A percentile compares a stretch with the other conserved stretches of the same genome.
Conservation (phyloP, 2,329 filamentous ascomycete genomes). For the Xylaria polymorpha region DNA sequence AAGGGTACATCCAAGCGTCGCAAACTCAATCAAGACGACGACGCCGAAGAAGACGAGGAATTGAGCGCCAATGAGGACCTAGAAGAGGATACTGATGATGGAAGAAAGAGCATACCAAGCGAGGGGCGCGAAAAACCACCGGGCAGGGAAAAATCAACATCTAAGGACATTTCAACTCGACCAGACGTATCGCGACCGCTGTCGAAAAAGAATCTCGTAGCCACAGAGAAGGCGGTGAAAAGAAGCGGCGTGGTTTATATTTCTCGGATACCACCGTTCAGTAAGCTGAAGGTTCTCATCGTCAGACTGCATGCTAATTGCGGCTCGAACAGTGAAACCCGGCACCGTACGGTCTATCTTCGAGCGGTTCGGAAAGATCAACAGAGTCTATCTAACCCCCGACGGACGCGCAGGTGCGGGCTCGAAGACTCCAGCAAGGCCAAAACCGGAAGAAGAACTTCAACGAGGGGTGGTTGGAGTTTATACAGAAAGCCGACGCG, state of each 20-base stretch:
- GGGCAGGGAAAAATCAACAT: slow-evolving; percentile 41
- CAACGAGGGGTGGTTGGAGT: slow-evolving; percentile 89
- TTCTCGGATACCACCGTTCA: slow-evolving; percentile 86
- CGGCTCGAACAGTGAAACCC: slow-evolving; percentile 65
- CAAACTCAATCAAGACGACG: slow-evolving; percentile 47
- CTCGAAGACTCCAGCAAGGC: slow-evolving; percentile 74
- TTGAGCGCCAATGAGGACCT: slow-evolving; percentile 49
- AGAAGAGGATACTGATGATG: slow-evolving; percentile 37
- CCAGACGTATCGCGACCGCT: slow-evolving; percentile 66
- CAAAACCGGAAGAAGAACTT: slow-evolving; percentile 88
- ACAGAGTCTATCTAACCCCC: slow-evolving; percentile 52
- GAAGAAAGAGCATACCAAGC: slow-evolving; percentile 40
- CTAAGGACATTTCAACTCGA: slow-evolving; percentile 53
- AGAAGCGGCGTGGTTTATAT: slow-evolving; percentile 86
- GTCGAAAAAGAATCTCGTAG: slow-evolving; percentile 75
- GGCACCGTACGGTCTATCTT: slow-evolving; percentile 57
- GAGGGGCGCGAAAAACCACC: slow-evolving; percentile 37
- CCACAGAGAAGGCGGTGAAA: slow-evolving; percentile 71
- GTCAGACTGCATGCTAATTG: background rate
- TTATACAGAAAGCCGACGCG: slow-evolving; percentile 78
- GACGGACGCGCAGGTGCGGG: slow-evolving; percentile 71
- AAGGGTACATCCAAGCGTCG: slow-evolving; percentile 72
- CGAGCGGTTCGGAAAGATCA: slow-evolving; percentile 78
- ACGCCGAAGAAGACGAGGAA: slow-evolving; percentile 47
- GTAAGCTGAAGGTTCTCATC: slow-evolving; percentile 60